Base-by-base conservation (phyloP, 108 stramenopile genomes). In the Discostella stelligeroides region DNA sequence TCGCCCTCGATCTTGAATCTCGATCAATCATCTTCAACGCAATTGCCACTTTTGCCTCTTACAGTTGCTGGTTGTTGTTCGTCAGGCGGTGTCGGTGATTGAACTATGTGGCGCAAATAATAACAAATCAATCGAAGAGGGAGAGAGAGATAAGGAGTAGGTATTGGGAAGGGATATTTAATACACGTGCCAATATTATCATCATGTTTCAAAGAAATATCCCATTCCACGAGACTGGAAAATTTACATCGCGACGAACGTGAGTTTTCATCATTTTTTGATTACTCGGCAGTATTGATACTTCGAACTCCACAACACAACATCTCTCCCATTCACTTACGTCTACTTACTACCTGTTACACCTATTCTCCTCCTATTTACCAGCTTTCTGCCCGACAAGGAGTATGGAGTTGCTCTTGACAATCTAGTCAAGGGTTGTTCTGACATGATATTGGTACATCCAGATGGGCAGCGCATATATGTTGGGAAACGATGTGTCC, bases 401-500 rank as follows among this genome's bases (percentile, higher is more conserved):
- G 67, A 79, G 51, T 82, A 82, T 54, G 82, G 82, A 66, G n/a
- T 79, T 15, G 82, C 82, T 7, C 78, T 82, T 43, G 82, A 82
- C 68, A 79, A 79, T 46, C 73, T 82, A 60, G 82, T 82, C 47
- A 82, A 82, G 58, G 82, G 82, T 39, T 82, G 82, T 67, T 70
- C 82, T 5, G 82, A 82, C 61, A 60, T 82, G 8, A 53, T 82
- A 48, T 55, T 82, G 38, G 46, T 75, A 14, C 25, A 28, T 39
- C 75, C 73, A 42, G 39, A 24, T 34, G 73, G 66, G 21, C 57
- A 41, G 11, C 66, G 58, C 23, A 68, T 82, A 67, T 75, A 79
- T 24, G 15, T 49, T 12, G 82, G 82, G 2, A 66, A 60, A 50
- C 66, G 82, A 64, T 49, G 73, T 29, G 82, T 82, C 67, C 78